phyloP scores from a whole-genome alignment of 208 protist genomes.

The Leishmania mexicana region DNA sequence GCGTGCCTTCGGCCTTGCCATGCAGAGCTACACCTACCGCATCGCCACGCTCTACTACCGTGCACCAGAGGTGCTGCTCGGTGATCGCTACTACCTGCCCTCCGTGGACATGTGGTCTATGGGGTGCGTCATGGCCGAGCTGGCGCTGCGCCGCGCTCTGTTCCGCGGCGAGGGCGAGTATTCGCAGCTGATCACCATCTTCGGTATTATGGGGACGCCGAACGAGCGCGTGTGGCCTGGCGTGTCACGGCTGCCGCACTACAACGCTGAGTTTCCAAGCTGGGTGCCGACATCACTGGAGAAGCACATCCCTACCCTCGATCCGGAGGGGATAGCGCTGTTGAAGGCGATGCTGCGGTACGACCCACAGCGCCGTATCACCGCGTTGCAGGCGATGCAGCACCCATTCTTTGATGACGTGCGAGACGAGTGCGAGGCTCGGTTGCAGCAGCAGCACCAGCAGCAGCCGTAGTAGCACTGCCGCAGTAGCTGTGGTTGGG shows the following conservation, averaged over 20 bases:
- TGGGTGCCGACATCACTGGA: conserved; percentile 49
- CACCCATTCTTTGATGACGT: conserved; percentile 89
- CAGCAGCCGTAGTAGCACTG: background rate
- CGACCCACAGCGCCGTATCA: conserved; percentile 67
- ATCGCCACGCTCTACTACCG: conserved; percentile 96
- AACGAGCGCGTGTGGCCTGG: conserved; percentile 80
- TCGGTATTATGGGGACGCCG: conserved; percentile 94
- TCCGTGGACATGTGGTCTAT: conserved; percentile 95
- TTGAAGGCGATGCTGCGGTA: conserved; percentile 68
- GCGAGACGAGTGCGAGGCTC: conserved; percentile 41
- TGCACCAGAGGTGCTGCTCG: conserved; percentile 94
- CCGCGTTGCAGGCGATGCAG: conserved; percentile 70
- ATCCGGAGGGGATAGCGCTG: conserved; percentile 63
- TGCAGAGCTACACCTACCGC: conserved; percentile 88
- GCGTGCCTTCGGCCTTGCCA: conserved; percentile 78
- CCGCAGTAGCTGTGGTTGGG: background rate
- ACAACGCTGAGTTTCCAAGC: conserved; percentile 69
- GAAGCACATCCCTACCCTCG: conserved; percentile 55
- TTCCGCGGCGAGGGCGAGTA: conserved; percentile 89
- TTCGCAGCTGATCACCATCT: conserved; percentile 92
- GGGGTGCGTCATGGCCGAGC: conserved; percentile 96
- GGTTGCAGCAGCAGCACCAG: conserved; percentile 33
- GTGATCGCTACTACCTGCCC: conserved; percentile 82
- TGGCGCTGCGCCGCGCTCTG: conserved; percentile 82
- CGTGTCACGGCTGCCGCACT: conserved; percentile 68